Conservation (phyloP, 1,284 basidiomycete genomes). For the Flammula alnicola region DNA sequence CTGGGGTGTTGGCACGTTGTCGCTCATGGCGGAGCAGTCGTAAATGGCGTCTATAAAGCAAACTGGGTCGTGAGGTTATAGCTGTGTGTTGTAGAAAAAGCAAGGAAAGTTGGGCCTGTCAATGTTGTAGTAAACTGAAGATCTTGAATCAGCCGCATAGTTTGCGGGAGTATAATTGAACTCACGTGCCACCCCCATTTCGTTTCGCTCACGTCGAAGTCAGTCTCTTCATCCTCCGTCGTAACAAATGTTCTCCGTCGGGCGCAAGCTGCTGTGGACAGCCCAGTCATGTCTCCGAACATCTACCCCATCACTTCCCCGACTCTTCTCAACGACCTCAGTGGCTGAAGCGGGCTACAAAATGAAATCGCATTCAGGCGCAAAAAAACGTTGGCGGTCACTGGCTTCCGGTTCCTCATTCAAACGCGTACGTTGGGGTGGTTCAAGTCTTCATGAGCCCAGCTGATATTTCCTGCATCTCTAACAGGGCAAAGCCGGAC, state of each 20-base stretch:
- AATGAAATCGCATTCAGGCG: conserved; percentile 76
- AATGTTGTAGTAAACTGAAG: conserved; percentile 2
- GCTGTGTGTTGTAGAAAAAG: conserved; percentile 5
- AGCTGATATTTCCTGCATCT: conserved; percentile 10
- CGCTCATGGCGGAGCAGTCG: conserved; percentile 43
- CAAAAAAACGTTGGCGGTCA: conserved; percentile 82
- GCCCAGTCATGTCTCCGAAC: conserved; percentile 31
- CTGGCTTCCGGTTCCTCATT: conserved; percentile 66
- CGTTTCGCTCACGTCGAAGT: neutral
- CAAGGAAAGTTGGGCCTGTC: conserved; percentile 1
- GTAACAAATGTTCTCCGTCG: conserved; percentile 20
- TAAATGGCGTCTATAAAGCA: conserved; percentile 1
- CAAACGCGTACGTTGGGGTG: conserved; percentile 65
- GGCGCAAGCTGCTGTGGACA: conserved; percentile 25
- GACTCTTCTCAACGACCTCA: conserved; percentile 53
- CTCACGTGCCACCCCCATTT: conserved; percentile 19
- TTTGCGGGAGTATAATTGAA: conserved; percentile 10
- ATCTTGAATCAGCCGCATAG: conserved; percentile 2
- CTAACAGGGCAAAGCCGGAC: conserved; percentile 65
- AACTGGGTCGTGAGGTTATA: conserved; percentile 8
- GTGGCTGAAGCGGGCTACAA: conserved; percentile 58
- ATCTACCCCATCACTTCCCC: conserved; percentile 17
- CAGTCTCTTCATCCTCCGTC: conserved; percentile 5
- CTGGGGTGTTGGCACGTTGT: conserved; percentile 50
- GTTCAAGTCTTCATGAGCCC: neutral